Evolutionary conservation across 129 eudicot genomes (phyloP), one percentile per base, ranked within the genome.

Genomic region (Pseudognaphalium luteoalbum): DNA sequence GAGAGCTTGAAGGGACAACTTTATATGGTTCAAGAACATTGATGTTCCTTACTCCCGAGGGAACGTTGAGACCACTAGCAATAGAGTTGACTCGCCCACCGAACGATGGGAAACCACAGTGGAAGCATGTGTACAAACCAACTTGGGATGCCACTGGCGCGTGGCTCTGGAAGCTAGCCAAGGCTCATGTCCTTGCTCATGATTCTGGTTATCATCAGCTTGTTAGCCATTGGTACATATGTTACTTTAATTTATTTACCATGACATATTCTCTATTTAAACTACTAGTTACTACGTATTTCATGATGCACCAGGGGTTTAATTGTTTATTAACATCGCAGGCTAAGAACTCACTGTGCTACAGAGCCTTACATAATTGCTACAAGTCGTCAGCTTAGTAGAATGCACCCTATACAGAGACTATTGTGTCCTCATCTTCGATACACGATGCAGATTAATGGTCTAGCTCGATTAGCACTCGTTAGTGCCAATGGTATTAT

Each of bases 91-190:
- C 90, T 66, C 80, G 96, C 19, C 97, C 97, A 8, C 87, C 87
- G 5, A 25, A 69, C 19, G 81, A 85, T 15, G 92, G 76, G 6
- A 91, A 89, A 77, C 86, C 88, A 15, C 88, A 83, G 15, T 91
- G 97, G 97, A 91, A 71, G 83, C 79, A 80, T 59, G 91, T 89
- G 0, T 91, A 62, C 59, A 42, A 9, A 14, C 97, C 87, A 0
- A 37, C 75, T 66, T 80, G 74, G 83, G 82, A 85, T 67, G 81
- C 92, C 54, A 91, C 97, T 15, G 83, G 76, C 7, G 56, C 73
- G 7, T 91, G 97, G 97, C 83, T 83, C 0, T 91, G 97, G 96
- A 88, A 84, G 82, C 76, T 91, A 21, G 96, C 97, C 8, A 89
- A 85, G 70, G 82, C 87, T 73, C 97, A 91, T 73, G 92, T 85